Conservation (phyloP, 2,329 filamentous ascomycete species). For the Neonectria neomacrospora region DNA sequence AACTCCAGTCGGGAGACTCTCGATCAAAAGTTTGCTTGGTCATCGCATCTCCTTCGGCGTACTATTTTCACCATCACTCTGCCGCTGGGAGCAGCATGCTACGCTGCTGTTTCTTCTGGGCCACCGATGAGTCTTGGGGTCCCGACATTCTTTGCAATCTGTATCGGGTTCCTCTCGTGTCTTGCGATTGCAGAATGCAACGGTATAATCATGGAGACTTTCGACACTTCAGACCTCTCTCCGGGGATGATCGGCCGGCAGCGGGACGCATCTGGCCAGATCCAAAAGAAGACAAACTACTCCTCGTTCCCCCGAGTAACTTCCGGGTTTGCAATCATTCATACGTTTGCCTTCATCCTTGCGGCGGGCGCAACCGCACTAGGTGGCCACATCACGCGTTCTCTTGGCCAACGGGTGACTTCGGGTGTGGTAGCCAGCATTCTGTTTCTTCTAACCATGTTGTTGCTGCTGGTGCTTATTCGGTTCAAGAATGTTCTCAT, state of each 20-base stretch:
- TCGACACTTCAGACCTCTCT: slow-evolving; percentile 82
- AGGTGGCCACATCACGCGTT: slow-evolving; percentile 74
- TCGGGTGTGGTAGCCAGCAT: slow-evolving; percentile 76
- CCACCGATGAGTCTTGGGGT: slow-evolving; percentile 68
- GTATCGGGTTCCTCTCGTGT: slow-evolving; percentile 76
- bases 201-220: slow-evolving; percentile 82
- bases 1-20: slow-evolving; percentile 76
- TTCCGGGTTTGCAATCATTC: slow-evolving; percentile 77
- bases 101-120: slow-evolving; percentile 74
- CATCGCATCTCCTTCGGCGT: slow-evolving; percentile 76
- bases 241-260: slow-evolving; percentile 72
- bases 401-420: slow-evolving; percentile 73
- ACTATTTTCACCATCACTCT: slow-evolving; percentile 74
- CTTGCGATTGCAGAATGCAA: slow-evolving; percentile 81
- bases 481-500: slow-evolving; percentile 75
- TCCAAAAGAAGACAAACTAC: slow-evolving; percentile 71
- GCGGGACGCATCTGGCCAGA: slow-evolving; percentile 53
- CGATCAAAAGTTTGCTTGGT: slow-evolving; percentile 72
- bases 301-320: slow-evolving; percentile 79
- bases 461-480: slow-evolving; percentile 70
- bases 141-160: slow-evolving; percentile 72
- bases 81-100: slow-evolving; percentile 73
- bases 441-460: slow-evolving; percentile 70
- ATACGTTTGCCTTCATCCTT: slow-evolving; percentile 75
- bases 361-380: slow-evolving; percentile 75